A percentile compares a stretch with the other conserved stretches of the same genome.
Conservation (phyloP, 1,284 basidiomycete genomes). For the Ganoderma meredithae region DNA sequence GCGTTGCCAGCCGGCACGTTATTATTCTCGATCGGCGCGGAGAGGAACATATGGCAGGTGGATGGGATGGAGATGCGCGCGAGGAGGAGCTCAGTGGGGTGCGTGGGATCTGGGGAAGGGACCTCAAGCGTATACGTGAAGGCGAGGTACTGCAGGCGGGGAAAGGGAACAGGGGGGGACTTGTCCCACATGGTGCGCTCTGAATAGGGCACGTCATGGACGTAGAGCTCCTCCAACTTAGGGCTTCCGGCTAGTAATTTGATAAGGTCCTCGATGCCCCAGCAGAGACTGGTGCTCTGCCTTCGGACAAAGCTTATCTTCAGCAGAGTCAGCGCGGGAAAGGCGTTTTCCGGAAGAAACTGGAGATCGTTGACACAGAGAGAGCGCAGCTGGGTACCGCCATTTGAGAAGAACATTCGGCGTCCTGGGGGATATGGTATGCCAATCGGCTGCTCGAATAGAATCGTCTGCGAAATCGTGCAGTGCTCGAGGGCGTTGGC, state of each 20-base stretch:
- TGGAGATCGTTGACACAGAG: neutral
- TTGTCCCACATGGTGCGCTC: too few species aligned
- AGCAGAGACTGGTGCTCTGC: neutral
- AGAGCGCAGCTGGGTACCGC: slow-evolving; percentile 6
- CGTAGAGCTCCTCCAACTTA: slow-evolving; percentile 3
- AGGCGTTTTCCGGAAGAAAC: slow-evolving; percentile 8
- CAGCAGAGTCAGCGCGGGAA: slow-evolving; percentile 5
- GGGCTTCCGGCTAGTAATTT: slow-evolving; percentile 12
- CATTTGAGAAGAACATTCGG: slow-evolving; percentile 4
- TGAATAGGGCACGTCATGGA: neutral
- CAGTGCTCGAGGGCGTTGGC: neutral
- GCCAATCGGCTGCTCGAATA: too few species aligned
- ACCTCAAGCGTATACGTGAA: neutral
- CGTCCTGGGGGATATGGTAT: neutral
- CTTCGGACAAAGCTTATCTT: neutral
- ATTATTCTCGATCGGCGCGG: neutral
- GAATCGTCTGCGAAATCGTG: neutral
- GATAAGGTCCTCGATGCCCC: slow-evolving; percentile 8
- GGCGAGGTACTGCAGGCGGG: slow-evolving; percentile 5
- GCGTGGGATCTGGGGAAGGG: neutral
- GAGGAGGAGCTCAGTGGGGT: neutral
- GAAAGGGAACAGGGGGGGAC: neutral
- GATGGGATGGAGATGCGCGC: neutral
- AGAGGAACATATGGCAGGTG: slow-evolving; percentile 10
- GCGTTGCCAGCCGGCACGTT: too few species aligned